Conservation (phyloP, 2,329 filamentous ascomycete species). For the Penicillium crustosum region DNA sequence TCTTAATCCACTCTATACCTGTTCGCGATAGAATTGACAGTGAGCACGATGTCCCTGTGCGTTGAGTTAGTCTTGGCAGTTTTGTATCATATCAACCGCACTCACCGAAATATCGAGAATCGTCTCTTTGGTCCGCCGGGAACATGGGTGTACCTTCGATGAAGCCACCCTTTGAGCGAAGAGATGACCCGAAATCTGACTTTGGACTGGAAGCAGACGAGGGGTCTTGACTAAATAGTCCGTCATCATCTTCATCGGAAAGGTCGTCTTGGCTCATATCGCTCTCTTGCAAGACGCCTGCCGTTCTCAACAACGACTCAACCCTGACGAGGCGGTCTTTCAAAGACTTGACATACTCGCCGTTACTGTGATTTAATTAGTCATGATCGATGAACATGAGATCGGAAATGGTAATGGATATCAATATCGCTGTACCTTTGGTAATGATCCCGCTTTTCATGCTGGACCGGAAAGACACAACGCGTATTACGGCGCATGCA, state of each 20-base stretch:
- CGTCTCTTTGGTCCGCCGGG: constrained; percentile 82
- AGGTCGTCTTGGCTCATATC: constrained; percentile 57
- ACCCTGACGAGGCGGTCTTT: constrained; percentile 89
- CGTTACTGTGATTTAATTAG: constrained; percentile 50
- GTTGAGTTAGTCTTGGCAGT: neutral
- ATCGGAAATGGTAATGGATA: neutral
- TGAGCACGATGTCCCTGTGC: constrained; percentile 78
- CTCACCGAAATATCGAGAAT: constrained; percentile 75
- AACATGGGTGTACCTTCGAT: constrained; percentile 71
- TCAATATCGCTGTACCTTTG: constrained; percentile 65
- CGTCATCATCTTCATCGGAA: constrained; percentile 18
- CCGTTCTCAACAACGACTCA: constrained; percentile 80
- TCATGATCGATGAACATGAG: neutral
- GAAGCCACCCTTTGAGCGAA: constrained; percentile 40
- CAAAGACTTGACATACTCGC: constrained; percentile 89
- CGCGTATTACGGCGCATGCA: constrained; percentile 94
- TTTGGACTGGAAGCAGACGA: constrained; percentile 8
- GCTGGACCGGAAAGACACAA: constrained; percentile 87
- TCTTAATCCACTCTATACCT: constrained; percentile 94
- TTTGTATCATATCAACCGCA: neutral
- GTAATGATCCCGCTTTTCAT: constrained; percentile 87
- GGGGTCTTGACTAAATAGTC: constrained; percentile 12
- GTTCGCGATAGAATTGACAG: constrained; percentile 96
- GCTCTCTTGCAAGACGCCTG: constrained; percentile 77
- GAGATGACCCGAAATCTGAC: constrained; percentile 6